Conservation (phyloP, 140 eudicot species). For the Bidens hawaiensis region DNA sequence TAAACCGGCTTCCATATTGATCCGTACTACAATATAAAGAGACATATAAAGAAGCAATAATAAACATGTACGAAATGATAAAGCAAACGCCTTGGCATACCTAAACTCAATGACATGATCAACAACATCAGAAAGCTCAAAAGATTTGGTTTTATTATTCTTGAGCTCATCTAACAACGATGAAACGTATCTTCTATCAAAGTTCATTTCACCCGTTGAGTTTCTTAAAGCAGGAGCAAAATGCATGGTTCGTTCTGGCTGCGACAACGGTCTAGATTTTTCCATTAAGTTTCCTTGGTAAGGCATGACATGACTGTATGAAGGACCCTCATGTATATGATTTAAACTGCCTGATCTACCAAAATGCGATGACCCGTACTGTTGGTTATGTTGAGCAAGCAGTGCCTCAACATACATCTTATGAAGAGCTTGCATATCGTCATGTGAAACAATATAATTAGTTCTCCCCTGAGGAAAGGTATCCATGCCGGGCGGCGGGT, state of each 20-base stretch:
- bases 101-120: conserved; percentile 70
- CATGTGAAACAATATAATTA: conserved; percentile 23
- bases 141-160: conserved; percentile 54
- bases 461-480: conserved; percentile 33
- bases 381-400: conserved; percentile 58
- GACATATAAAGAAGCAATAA: conserved; percentile 8
- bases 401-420: conserved; percentile 51
- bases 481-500: conserved; percentile 21
- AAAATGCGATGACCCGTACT: conserved; percentile 30
- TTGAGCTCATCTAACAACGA: conserved; percentile 58
- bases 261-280: conserved; percentile 35
- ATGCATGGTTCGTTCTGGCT: conserved; percentile 37
- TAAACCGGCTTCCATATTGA: conserved; percentile 85
- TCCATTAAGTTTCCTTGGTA: conserved; percentile 36
- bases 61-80: not conserved
- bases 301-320: conserved; percentile 23
- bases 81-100: conserved; percentile 20
- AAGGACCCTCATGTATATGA: conserved; percentile 38
- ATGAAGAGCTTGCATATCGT: conserved; percentile 47
- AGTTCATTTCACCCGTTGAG: conserved; percentile 29
- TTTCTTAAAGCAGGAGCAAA: conserved; percentile 28
- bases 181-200: conserved; percentile 40
- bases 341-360: conserved; percentile 38
- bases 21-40: conserved; percentile 44
- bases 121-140: conserved; percentile 60